A percentile compares a stretch with the other conserved stretches of the same genome.
phyloP scores from a whole-genome alignment of 208 protist species.

The Leishmania guyanensis region DNA sequence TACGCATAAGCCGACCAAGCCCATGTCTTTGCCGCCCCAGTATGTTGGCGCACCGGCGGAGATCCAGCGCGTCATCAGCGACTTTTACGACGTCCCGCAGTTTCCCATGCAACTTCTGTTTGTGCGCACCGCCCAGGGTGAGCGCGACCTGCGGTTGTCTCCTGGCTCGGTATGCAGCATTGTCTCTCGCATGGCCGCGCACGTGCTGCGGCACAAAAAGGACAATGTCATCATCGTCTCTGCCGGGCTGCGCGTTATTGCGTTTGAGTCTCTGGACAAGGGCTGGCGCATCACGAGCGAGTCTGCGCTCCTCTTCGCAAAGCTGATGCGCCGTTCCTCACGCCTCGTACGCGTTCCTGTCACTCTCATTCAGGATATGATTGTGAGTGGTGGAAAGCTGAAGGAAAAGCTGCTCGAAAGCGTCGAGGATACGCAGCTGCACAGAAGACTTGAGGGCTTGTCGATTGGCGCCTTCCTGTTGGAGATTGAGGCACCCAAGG shows the following conservation, averaged over 20 bases:
- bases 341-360: constrained; percentile 60
- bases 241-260: constrained; percentile 75
- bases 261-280: constrained; percentile 66
- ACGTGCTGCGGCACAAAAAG: constrained; percentile 65
- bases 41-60: constrained; percentile 53
- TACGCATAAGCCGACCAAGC: constrained; percentile 8
- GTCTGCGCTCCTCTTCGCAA: constrained; percentile 66
- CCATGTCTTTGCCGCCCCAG: constrained; percentile 56
- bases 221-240: constrained; percentile 74
- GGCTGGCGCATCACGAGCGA: constrained; percentile 82
- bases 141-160: constrained; percentile 64
- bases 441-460: constrained; percentile 42
- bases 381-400: constrained; percentile 56
- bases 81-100: constrained; percentile 53
- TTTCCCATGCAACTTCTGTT: constrained; percentile 70
- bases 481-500: constrained; percentile 41
- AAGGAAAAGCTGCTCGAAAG: constrained; percentile 63
- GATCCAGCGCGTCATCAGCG: constrained; percentile 41
- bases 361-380: constrained; percentile 52
- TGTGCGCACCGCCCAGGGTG: constrained; percentile 67
- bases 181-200: constrained; percentile 52
- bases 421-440: constrained; percentile 53
- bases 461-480: constrained; percentile 66
- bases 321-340: constrained; percentile 59
- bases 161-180: constrained; percentile 61